Evolutionary conservation across 352 stramenopile species (phyloP).

Genomic region (Globisporangium middletonii): DNA sequence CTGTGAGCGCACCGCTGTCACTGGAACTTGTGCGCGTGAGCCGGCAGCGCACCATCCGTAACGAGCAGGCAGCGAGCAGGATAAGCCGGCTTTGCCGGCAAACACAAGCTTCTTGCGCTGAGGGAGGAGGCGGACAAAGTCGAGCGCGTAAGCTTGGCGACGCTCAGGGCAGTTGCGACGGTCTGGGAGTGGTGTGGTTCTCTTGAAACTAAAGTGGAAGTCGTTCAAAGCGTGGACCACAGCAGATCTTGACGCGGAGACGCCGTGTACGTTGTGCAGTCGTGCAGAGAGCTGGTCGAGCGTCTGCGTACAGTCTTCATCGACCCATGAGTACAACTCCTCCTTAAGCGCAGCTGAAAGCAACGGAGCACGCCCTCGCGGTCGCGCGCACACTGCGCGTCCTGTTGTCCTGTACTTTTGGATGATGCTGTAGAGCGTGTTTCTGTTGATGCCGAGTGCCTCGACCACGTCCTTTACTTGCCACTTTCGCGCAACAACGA

Average conservation of each 20-base stretch:
- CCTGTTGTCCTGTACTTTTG: no score
- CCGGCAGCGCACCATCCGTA: background rate
- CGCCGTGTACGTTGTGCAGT: no score
- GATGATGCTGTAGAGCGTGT: no score
- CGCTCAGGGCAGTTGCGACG: background rate
- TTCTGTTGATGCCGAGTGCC: no score
- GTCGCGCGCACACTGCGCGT: no score
- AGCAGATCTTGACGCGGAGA: background rate
- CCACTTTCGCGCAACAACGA: no score
- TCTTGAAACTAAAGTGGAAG: slow-evolving; percentile 2
- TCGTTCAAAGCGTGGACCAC: background rate
- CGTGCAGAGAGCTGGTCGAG: no score
- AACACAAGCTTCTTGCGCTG: background rate
- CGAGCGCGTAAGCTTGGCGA: background rate
- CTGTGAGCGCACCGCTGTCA: background rate
- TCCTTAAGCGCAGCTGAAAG: no score
- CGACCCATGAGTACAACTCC: no score
- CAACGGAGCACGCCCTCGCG: no score
- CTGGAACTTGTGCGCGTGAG: background rate
- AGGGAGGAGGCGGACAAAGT: background rate
- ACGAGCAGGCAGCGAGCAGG: background rate
- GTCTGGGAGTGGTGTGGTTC: background rate
- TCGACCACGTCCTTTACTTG: no score
- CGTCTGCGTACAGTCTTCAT: no score
- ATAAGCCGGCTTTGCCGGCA: background rate